phyloP scores from a whole-genome alignment of 305 asterid genomes.

The Nicotiana rustica region DNA sequence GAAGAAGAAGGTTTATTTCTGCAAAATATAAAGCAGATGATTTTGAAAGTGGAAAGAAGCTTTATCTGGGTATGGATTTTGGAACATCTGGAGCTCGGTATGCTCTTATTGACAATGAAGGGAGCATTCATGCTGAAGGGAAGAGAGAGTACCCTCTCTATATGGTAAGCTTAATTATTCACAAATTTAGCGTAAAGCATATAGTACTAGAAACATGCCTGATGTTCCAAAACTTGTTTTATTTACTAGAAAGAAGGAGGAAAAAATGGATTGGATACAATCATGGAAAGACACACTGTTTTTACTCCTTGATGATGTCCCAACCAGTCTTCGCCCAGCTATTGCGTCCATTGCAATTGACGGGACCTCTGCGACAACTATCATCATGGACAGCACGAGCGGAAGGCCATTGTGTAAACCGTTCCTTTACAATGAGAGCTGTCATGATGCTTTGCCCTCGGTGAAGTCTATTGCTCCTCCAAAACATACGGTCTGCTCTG shows the following conservation, averaged over 20 bases:
- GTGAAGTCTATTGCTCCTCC: slow-evolving; percentile 86
- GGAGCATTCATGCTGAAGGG: slow-evolving; percentile 67
- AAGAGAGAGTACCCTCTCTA: slow-evolving; percentile 80
- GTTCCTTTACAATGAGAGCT: slow-evolving; percentile 80
- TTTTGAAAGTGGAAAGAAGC: slow-evolving; percentile 48
- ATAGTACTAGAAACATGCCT: neutral
- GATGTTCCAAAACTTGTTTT: slow-evolving; percentile 50
- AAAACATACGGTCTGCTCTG: slow-evolving; percentile 91
- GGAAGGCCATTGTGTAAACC: slow-evolving; percentile 78
- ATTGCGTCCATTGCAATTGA: slow-evolving; percentile 80
- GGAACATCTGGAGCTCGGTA: slow-evolving; percentile 98
- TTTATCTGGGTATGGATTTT: slow-evolving; percentile 94
- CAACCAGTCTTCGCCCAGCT: slow-evolving; percentile 60
- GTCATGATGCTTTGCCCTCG: slow-evolving; percentile 73
- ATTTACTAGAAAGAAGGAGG: slow-evolving; percentile 81
- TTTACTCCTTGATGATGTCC: slow-evolving; percentile 80
- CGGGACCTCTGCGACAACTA: slow-evolving; percentile 94
- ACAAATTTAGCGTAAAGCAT: too few relatives aligned
- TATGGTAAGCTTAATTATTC: slow-evolving; percentile 53
- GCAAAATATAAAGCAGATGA: slow-evolving; percentile 45
- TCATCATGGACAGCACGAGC: slow-evolving; percentile 75
- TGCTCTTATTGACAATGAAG: slow-evolving; percentile 69
- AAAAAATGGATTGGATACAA: slow-evolving; percentile 78
- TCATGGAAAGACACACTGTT: slow-evolving; percentile 89
- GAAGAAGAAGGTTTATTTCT: slow-evolving; percentile 38